Evolutionary conservation across 192 early-diverging fungal species (phyloP).

Genomic region (Backusella psychrophila): DNA sequence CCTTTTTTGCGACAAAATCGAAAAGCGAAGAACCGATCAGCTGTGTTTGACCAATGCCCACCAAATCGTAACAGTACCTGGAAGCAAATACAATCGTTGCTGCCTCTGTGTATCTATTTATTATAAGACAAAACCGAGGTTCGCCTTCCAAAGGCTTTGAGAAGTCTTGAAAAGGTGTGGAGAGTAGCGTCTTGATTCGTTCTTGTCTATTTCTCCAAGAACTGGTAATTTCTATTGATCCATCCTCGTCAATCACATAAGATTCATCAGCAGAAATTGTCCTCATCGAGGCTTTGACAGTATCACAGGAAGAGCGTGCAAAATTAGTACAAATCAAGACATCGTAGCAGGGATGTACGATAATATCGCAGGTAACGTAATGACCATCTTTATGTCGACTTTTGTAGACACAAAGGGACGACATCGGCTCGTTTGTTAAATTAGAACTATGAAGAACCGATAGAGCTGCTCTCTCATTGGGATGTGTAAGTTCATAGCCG

Average conservation of each 20-base stretch:
- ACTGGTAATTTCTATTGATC: neutral
- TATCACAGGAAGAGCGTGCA: neutral
- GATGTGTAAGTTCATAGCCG: slow-evolving; percentile 39
- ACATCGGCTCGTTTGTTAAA: slow-evolving; percentile 40
- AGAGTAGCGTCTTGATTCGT: neutral
- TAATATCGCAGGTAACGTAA: slow-evolving; percentile 19
- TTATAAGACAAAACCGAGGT: slow-evolving; percentile 25
- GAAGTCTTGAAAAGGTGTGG: neutral
- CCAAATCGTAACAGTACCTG: neutral
- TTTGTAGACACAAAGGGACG: slow-evolving; percentile 33
- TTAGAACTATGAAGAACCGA: slow-evolving; percentile 32
- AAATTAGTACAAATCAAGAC: slow-evolving; percentile 11
- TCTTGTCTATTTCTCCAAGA: neutral
- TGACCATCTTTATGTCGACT: slow-evolving; percentile 35
- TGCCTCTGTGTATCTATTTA: slow-evolving; percentile 14
- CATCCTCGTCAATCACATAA: neutral
- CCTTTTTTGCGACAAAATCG: slow-evolving; percentile 1
- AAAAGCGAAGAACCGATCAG: slow-evolving; percentile 7
- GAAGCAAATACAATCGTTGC: slow-evolving; percentile 4
- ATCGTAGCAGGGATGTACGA: slow-evolving; percentile 31
- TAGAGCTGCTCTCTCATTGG: slow-evolving; percentile 34
- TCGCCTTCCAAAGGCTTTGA: neutral
- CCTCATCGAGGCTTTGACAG: neutral
- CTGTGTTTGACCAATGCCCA: neutral
- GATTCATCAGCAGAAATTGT: slow-evolving; percentile 1